phyloP scores from a whole-genome alignment of 202 grass and related monocot species.

The Saccharum hybrid region DNA sequence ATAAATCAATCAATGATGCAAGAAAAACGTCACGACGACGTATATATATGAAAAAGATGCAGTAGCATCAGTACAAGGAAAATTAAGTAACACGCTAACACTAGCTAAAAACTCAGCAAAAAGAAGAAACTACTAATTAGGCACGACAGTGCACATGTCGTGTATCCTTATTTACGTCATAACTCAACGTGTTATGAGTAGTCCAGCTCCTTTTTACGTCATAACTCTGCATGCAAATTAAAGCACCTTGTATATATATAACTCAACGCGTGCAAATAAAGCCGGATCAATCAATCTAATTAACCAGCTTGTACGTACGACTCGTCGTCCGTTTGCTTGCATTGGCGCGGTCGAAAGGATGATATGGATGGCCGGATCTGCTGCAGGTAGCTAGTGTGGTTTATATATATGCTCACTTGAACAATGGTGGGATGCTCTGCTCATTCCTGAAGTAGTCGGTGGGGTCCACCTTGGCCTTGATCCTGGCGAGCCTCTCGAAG shows the following conservation, averaged over 20 bases:
- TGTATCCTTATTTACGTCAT: neutral
- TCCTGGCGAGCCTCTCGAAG: slow-evolving; percentile 48
- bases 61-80: neutral
- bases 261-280: neutral
- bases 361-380: neutral
- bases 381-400: too few relatives aligned
- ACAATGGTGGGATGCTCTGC: slow-evolving; percentile 59
- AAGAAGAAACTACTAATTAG: neutral
- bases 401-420: neutral
- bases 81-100: neutral
- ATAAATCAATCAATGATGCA: too few relatives aligned
- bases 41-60: too few relatives aligned
- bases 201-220: too few relatives aligned
- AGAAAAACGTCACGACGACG: too few relatives aligned
- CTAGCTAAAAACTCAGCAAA: neutral
- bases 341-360: neutral
- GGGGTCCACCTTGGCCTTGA: slow-evolving; percentile 63
- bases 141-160: neutral
- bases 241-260: neutral
- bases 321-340: neutral
- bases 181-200: too few relatives aligned
- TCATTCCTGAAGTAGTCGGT: slow-evolving; percentile 63
- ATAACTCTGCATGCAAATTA: neutral
- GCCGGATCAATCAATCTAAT: slow-evolving; percentile 11
- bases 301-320: neutral